Evolutionary conservation across 2,329 filamentous ascomycete species (phyloP).

Genomic region (Aspergillus melleus): DNA sequence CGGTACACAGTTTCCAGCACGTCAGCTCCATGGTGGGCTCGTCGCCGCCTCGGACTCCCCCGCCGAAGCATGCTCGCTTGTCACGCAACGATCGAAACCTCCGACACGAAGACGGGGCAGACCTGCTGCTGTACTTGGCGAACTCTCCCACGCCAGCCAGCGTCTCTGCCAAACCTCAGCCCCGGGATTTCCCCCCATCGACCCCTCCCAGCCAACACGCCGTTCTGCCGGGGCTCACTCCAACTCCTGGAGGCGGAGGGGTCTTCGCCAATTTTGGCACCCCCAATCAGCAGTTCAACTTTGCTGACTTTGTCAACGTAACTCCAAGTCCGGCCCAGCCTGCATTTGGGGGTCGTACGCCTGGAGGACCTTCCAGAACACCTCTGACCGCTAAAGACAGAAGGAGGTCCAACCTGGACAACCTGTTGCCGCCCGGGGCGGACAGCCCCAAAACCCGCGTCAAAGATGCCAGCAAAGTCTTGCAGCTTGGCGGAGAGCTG

Average conservation of each 20-base stretch:
- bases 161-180: conserved; percentile 46
- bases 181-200: conserved; percentile 62
- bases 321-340: conserved; percentile 93
- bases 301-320: conserved; percentile 96
- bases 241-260: conserved; percentile 60
- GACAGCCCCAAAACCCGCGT: conserved; percentile 43
- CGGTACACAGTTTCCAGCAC: conserved; percentile 49
- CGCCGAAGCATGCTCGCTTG: conserved; percentile 56
- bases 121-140: conserved; percentile 79
- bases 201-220: conserved; percentile 71
- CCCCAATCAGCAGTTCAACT: conserved; percentile 84
- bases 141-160: conserved; percentile 86
- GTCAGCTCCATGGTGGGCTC: conserved; percentile 60
- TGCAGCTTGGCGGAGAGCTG: conserved; percentile 67
- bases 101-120: conserved; percentile 76
- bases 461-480: conserved; percentile 56
- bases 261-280: conserved; percentile 74
- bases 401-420: conserved; percentile 81
- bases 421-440: conserved; percentile 58
- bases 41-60: conserved; percentile 86
- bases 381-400: conserved; percentile 68
- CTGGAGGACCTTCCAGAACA: conserved; percentile 60
- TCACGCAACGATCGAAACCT: conserved; percentile 52
- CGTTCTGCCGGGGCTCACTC: conserved; percentile 51
- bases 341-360: conserved; percentile 66